Evolutionary conservation across 768 basidiomycete species (phyloP).

Genomic region (Peribolospora kevripleyi): DNA sequence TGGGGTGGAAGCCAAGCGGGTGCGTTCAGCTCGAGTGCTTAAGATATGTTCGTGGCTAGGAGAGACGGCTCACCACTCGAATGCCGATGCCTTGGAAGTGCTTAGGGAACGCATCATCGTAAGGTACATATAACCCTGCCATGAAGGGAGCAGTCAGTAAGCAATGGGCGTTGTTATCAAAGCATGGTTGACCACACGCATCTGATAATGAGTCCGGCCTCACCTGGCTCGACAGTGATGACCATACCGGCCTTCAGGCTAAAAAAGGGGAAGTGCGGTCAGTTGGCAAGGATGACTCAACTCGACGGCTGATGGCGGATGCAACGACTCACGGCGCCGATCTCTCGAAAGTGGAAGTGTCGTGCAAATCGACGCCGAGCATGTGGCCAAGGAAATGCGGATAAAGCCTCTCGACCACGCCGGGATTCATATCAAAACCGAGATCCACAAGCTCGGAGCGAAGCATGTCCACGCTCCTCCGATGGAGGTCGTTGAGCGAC

Average conservation of each 20-base stretch:
- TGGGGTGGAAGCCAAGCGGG: neutral
- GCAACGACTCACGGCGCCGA: conserved; percentile 15
- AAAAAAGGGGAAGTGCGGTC: neutral
- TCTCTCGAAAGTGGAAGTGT: conserved; percentile 29
- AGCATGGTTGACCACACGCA: conserved; percentile 13
- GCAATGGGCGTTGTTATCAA: neutral
- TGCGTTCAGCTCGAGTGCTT: no score
- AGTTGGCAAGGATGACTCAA: conserved; percentile 3
- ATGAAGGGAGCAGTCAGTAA: conserved; percentile 1
- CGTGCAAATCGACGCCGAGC: conserved; percentile 83
- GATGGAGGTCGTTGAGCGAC: conserved; percentile 53
- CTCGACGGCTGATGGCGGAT: neutral
- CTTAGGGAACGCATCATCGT: conserved; percentile 48
- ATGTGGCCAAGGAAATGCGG: conserved; percentile 84
- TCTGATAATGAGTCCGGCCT: conserved; percentile 1
- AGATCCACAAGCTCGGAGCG: conserved; percentile 49
- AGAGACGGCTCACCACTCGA: conserved; percentile 48
- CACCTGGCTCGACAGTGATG: conserved; percentile 68
- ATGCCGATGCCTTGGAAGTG: conserved; percentile 78
- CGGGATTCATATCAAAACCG: conserved; percentile 37
- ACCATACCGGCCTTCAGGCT: conserved; percentile 64
- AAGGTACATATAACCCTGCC: conserved; percentile 67
- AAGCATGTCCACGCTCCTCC: conserved; percentile 40
- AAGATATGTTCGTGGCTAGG: neutral
- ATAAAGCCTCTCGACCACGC: conserved; percentile 50